Percentiles rank a stretch among this genome's conserved stretches.
Conservation (phyloP, 371 early-diverging fungal species). For the Apophysomyces trapeziformis region DNA sequence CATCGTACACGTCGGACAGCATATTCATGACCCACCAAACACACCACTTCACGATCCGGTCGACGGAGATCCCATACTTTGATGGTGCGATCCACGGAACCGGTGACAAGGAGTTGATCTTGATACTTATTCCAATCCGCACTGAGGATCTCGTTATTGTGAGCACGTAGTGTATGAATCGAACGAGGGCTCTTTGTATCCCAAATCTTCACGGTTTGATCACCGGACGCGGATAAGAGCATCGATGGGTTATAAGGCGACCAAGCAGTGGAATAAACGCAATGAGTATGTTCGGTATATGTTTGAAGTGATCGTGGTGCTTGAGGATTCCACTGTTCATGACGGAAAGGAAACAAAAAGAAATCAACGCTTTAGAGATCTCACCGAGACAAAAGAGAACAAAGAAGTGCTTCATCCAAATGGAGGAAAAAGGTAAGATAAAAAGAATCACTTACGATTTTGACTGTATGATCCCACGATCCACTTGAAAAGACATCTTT, state of each 20-base stretch:
- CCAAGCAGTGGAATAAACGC: slow-evolving; percentile 90
- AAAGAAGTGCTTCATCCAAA: neutral
- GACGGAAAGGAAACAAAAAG: neutral
- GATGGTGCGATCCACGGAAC: slow-evolving; percentile 86
- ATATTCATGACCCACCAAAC: slow-evolving; percentile 86
- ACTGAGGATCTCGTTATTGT: slow-evolving; percentile 83
- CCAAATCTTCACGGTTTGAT: slow-evolving; percentile 90
- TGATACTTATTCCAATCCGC: slow-evolving; percentile 97
- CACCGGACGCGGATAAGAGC: slow-evolving; percentile 89
- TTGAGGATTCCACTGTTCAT: slow-evolving; percentile 85
- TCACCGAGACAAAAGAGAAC: no score
- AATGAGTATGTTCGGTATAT: slow-evolving; percentile 85
- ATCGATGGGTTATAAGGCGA: slow-evolving; percentile 78
- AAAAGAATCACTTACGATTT: slow-evolving; percentile 68
- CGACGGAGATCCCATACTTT: slow-evolving; percentile 91
- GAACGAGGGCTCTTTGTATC: slow-evolving; percentile 75
- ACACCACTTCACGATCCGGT: slow-evolving; percentile 68
- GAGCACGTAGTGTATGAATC: slow-evolving; percentile 80
- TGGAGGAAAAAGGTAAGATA: neutral
- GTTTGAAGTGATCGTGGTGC: slow-evolving; percentile 78
- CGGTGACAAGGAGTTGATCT: slow-evolving; percentile 78
- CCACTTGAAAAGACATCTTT: slow-evolving; percentile 88
- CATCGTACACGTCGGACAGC: slow-evolving; percentile 90
- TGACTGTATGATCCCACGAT: slow-evolving; percentile 95
- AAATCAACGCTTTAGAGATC: no score